Base-by-base conservation (phyloP, 352 stramenopile species). In the Pythium vanterpoolii region DNA sequence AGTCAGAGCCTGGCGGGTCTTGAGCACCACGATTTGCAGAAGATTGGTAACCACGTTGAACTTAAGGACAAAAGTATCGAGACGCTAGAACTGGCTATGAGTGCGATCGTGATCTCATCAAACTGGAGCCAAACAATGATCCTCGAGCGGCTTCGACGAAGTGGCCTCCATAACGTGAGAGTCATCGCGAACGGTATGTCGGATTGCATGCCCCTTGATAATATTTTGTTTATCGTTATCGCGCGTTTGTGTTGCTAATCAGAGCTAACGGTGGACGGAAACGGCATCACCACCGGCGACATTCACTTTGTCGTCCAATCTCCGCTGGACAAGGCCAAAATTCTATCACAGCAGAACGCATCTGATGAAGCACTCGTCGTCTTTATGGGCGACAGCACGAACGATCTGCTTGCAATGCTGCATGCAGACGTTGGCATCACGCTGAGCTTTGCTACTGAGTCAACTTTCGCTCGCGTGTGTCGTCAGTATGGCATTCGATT, bases 321-420 rank as follows among this genome's bases (percentile, higher is more conserved):
- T 24, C 72, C 80, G 13, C 33, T 39, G 13, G 77, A 93, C 60
- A 93, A 93, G 60, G 78, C 65, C 0, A 34, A 33, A 1, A 69
- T 61, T 52, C 46, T 90, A 26, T 18, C 2, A 28, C 19, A 62
- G 19, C 31, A 64, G 3, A 48, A 73, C 13, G 57, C 60, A 38
- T 26, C 23, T 0, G 4, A 39, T 4, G 18, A 51, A 1, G n/a
- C 58, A 5, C 39, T 39, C 0, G 51, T 60, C 3, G 53, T 89
- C n/a, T 93, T 80, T 52, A 64, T 93, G 21, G 83, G 83, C 9
- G 83, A 93, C 44, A 88, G 80, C 42, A 69, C 68, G 0, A 90
- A 81, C 39, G 83, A 93, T 60, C 31, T 90, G 26, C 52, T 89
- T 13, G 80, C 77, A 13, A 65, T 90, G 66, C 39, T 86, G 19